Evolutionary conservation across 306 rosid species (phyloP).

Genomic region (Hippophae gyantsensis): DNA sequence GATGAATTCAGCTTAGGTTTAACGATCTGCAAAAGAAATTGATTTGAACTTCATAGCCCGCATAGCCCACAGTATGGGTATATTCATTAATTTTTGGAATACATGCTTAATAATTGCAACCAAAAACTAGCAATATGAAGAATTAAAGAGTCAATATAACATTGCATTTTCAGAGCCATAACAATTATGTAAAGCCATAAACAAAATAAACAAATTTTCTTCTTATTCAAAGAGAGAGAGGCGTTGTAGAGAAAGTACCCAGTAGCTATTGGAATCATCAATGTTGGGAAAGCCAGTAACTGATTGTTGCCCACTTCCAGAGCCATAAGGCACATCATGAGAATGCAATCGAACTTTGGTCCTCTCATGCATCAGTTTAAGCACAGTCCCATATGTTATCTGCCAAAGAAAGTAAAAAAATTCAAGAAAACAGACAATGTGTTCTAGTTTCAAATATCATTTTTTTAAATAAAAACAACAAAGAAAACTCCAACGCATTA

Average conservation of each 20-base stretch:
- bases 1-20: constrained; percentile 51
- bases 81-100: too few species aligned
- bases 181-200: not conserved
- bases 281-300: constrained; percentile 83
- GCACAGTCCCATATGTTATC: constrained; percentile 72
- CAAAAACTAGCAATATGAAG: too few species aligned
- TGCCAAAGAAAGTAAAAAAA: constrained; percentile 20
- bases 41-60: not conserved
- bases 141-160: too few species aligned
- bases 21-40: constrained; percentile 50
- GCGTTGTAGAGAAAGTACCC: constrained; percentile 36
- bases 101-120: too few species aligned
- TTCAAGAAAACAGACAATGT: not conserved
- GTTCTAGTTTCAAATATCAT: not conserved
- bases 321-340: constrained; percentile 96
- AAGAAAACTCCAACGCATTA: not conserved
- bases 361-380: constrained; percentile 92
- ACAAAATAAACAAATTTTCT: not conserved
- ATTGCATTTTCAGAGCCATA: too few species aligned
- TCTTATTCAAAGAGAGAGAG: not conserved
- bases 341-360: constrained; percentile 87
- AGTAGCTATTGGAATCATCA: constrained; percentile 90
- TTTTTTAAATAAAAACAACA: not conserved
- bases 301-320: constrained; percentile 99
- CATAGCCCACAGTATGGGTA: not conserved